A percentile compares a stretch with the other conserved stretches of the same genome.
These are phyloP conservation scores for Chlamydomonas applanata DNA, from an alignment of 139 green algal species.

Conservation along the genomic window DNA sequence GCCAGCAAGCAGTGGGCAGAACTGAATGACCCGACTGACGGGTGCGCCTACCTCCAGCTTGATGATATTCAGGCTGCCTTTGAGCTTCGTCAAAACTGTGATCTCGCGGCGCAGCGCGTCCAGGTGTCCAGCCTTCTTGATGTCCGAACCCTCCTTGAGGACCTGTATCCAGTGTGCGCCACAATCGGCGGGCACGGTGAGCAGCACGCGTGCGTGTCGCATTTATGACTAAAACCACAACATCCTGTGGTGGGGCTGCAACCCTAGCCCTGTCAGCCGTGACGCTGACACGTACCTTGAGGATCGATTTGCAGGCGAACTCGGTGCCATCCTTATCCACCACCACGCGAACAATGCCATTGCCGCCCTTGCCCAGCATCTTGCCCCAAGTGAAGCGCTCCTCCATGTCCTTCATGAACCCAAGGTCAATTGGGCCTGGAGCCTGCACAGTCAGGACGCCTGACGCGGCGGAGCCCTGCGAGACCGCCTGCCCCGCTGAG, in stretches of 20 bases:
- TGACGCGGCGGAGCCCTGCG: too few species aligned
- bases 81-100: constrained; percentile 63
- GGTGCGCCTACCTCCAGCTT: constrained; percentile 43
- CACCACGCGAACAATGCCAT: constrained; percentile 35
- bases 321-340: constrained; percentile 37
- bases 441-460: too few species aligned
- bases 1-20: too few species aligned
- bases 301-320: constrained; percentile 80
- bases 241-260: too few species aligned
- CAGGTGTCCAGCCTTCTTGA: constrained; percentile 67
- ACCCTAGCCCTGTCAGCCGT: too few species aligned
- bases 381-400: too few species aligned
- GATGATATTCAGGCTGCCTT: constrained; percentile 76
- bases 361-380: constrained; percentile 35
- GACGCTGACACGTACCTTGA: constrained; percentile 61
- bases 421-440: too few species aligned
- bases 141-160: constrained; percentile 45
- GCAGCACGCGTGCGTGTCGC: too few species aligned
- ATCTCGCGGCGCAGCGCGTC: constrained; percentile 62
- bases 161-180: too few species aligned
- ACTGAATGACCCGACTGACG: neutral
- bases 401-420: too few species aligned
- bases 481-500: neutral
- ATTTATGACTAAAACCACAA: too few species aligned
- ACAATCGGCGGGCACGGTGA: too few species aligned